Base-by-base conservation (phyloP, 2,329 filamentous ascomycete species). In the Colletotrichum scovillei region DNA sequence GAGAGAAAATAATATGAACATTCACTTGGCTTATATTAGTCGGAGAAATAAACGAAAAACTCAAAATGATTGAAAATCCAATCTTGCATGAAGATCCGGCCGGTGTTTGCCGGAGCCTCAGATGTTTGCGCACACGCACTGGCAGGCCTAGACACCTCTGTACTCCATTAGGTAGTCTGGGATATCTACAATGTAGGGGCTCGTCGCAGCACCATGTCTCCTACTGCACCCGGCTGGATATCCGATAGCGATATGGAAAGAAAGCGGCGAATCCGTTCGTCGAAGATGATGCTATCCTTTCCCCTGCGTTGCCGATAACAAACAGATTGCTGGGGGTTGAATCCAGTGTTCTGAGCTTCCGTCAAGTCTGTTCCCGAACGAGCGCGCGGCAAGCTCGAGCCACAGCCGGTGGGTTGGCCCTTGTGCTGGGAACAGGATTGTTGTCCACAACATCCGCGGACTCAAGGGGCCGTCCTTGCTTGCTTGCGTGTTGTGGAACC, bases 11-110 rank as follows among this genome's bases (percentile, higher is more conserved):
- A 2, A 11, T 49, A 49, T n/a, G 42, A 22, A 11, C 42, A n/a
- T 49, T 1, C 2, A n/a, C 42, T 49, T 22, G 42, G 42, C 19
- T 49, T 22, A 35, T 7, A 12, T 2, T 4, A 8, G n/a, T 49
- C 26, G 35, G 24, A 28, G 35, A 57, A 57, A 30, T 22, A 24
- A 24, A 7, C 35, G 52, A 30, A 46, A 49, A 65, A 65, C 46
- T 26, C 35, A 57, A 19, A 57, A 7, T 42, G 32, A 16, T 19
- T 30, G 46, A 24, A 59, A 6, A 4, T n/a, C 6, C 9, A 16
- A n/a, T 22, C 28, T 35, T 24, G 60, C 60, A 62, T 60, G 70
- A 65, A 38, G 67, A 73, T 73, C 67, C 70, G 70, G 70, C 55
- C 38, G 8, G 19, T 4, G 11, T 16, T 38, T 66, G 42, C 67